These are phyloP conservation scores for Apiospora kogelbergensis DNA, from an alignment of 2,329 filamentous ascomycete genomes.

Conservation along the genomic window DNA sequence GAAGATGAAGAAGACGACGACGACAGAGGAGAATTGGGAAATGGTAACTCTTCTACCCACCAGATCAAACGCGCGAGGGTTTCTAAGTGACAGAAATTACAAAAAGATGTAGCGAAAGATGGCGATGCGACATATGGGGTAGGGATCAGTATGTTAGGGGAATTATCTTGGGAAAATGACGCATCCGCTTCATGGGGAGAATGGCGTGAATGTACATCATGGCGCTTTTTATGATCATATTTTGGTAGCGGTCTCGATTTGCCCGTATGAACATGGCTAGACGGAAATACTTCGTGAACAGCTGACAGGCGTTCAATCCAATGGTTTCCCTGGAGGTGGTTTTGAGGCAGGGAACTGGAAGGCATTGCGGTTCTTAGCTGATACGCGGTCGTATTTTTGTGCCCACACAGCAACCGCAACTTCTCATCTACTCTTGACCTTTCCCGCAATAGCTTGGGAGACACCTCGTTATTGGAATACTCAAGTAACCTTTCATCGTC, in stretches of 20 bases:
- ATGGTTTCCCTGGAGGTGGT: neutral
- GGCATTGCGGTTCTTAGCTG: neutral
- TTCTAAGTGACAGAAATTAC: neutral
- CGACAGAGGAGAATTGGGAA: neutral
- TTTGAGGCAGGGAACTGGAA: neutral
- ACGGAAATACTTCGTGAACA: neutral
- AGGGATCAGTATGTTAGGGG: neutral
- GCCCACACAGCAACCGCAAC: neutral
- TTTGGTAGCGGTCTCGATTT: neutral
- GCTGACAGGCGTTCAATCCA: neutral
- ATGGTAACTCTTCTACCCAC: neutral
- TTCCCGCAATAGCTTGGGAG: neutral
- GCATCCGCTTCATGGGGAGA: neutral
- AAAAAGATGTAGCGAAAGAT: too few relatives aligned
- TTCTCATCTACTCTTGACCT: neutral
- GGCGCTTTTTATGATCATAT: neutral
- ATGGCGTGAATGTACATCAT: neutral
- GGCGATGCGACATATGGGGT: neutral
- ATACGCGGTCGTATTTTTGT: neutral
- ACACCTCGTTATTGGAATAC: neutral
- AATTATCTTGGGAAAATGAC: neutral
- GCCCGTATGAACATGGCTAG: neutral
- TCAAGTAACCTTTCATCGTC: neutral
- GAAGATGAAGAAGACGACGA: neutral
- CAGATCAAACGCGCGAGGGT: neutral